Percentiles rank a stretch among this genome's conserved stretches.
These are phyloP conservation scores for Scenedesmus sp. DNA, from an alignment of 163 green algal species.

Conservation along the genomic window DNA sequence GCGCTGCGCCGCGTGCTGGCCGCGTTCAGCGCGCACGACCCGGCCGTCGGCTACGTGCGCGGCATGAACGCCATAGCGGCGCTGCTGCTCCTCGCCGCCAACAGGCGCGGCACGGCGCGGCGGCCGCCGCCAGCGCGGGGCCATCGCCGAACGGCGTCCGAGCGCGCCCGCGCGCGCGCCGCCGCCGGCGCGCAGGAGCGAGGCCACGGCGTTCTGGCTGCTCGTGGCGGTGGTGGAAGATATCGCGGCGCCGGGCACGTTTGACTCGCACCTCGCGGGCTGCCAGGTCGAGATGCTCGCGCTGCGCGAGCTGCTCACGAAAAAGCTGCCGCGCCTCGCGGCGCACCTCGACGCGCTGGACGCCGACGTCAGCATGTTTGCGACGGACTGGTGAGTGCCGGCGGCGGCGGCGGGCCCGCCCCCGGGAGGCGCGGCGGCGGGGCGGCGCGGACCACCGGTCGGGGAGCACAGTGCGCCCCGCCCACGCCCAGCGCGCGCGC, in stretches of 20 bases:
- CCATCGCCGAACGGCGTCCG: too few species aligned
- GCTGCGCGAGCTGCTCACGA: conserved; percentile 74
- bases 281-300: conserved; percentile 75
- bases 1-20: conserved; percentile 76
- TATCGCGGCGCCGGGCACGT: conserved; percentile 82
- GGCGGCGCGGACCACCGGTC: too few species aligned
- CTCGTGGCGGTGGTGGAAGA: conserved; percentile 81
- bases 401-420: too few species aligned
- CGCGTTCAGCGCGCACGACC: conserved; percentile 81
- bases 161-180: too few species aligned
- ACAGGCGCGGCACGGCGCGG: too few species aligned
- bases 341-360: conserved; percentile 65
- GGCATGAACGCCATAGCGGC: conserved; percentile 92
- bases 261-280: conserved; percentile 75
- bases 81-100: conserved; percentile 84
- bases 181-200: conserved; percentile 51
- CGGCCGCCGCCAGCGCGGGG: too few species aligned
- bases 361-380: conserved; percentile 85
- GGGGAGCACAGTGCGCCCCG: too few species aligned
- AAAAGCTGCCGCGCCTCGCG: conserved; percentile 81
- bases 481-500: too few species aligned
- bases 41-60: conserved; percentile 91
- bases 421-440: too few species aligned
- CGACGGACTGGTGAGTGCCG: conserved; percentile 69
- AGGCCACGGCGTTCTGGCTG: conserved; percentile 92